These are phyloP conservation scores for Stachybotrys echinatus DNA, from an alignment of 2,329 filamentous ascomycete genomes.

Conservation along the genomic window DNA sequence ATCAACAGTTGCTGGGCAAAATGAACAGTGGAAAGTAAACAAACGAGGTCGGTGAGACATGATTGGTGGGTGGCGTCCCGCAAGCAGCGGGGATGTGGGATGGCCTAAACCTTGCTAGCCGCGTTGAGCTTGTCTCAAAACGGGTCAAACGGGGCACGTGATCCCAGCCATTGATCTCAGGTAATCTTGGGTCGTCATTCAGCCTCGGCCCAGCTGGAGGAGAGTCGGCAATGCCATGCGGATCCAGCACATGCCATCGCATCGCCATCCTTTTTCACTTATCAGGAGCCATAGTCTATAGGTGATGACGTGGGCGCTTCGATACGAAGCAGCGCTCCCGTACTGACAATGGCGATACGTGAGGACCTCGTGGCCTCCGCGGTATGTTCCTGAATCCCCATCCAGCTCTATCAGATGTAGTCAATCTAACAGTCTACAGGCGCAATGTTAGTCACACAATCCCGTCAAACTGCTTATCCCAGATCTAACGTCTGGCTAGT, in stretches of 20 bases:
- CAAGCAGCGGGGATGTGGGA: no score
- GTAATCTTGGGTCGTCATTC: slow-evolving; percentile 5
- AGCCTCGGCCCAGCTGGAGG: slow-evolving; percentile 21
- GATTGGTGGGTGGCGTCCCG: no score
- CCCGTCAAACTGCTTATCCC: background rate
- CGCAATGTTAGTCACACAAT: slow-evolving; percentile 33
- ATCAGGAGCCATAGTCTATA: no score
- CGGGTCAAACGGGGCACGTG: slow-evolving; percentile 14
- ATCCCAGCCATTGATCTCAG: slow-evolving; percentile 2
- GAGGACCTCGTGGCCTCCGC: slow-evolving; percentile 89
- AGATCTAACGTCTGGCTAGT: slow-evolving; percentile 51
- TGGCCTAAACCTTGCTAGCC: no score
- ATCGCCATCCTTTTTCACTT: background rate
- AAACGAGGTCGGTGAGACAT: slow-evolving; percentile 17
- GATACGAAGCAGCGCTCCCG: slow-evolving; percentile 6
- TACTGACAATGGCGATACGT: slow-evolving; percentile 67
- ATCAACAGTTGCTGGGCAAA: slow-evolving; percentile 28
- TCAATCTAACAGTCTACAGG: slow-evolving; percentile 17
- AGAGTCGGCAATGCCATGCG: background rate
- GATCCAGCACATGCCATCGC: background rate
- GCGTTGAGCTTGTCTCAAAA: background rate
- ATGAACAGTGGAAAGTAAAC: slow-evolving; percentile 34
- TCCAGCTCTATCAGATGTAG: background rate
- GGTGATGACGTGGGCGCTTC: slow-evolving; percentile 8
- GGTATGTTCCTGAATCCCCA: slow-evolving; percentile 35